A percentile compares a stretch with the other conserved stretches of the same genome.
Evolutionary conservation across 2,329 filamentous ascomycete genomes (phyloP).

Genomic region (Capronia epimyces): DNA sequence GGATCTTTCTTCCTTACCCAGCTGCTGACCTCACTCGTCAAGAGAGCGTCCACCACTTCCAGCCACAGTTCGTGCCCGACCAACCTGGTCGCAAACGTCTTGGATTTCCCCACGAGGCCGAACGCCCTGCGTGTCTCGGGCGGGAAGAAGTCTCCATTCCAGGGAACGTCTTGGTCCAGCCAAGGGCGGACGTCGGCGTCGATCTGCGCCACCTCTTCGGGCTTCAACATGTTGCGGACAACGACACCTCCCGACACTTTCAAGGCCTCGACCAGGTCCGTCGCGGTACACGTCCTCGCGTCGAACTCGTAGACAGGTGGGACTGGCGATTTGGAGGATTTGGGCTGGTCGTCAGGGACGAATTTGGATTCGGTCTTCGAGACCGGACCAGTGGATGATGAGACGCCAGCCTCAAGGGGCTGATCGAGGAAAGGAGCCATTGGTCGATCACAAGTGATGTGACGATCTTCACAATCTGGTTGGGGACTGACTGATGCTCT

Average conservation of each 20-base stretch:
- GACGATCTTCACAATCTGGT: too few relatives aligned
- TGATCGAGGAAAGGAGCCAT: too few relatives aligned
- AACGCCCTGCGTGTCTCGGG: conserved; percentile 10
- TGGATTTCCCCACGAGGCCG: conserved; percentile 9
- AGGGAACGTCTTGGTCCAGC: conserved; percentile 9
- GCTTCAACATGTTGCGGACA: conserved; percentile 3
- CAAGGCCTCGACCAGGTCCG: conserved; percentile 2
- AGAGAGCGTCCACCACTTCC: conserved; percentile 26
- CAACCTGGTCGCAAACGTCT: conserved; percentile 1
- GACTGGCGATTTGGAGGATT: too few relatives aligned
- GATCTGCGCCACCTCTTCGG: conserved; percentile 5
- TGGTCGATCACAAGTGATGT: too few relatives aligned
- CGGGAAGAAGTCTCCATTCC: conserved; percentile 12
- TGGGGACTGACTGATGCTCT: too few relatives aligned
- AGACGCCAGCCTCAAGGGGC: too few relatives aligned
- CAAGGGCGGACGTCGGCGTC: conserved; percentile 6
- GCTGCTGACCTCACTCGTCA: conserved; percentile 30
- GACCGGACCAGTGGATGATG: too few relatives aligned
- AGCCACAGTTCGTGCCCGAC: conserved; percentile 31
- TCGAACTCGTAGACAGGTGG: too few relatives aligned
- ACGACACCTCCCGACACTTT: conserved; percentile 7
- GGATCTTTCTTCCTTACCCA: too few relatives aligned
- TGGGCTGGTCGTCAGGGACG: too few relatives aligned
- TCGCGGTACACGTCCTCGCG: too few relatives aligned
- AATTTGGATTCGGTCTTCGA: too few relatives aligned